phyloP scores from a whole-genome alignment of 73 alveolate species.

The Paramecium tetraurelia region DNA sequence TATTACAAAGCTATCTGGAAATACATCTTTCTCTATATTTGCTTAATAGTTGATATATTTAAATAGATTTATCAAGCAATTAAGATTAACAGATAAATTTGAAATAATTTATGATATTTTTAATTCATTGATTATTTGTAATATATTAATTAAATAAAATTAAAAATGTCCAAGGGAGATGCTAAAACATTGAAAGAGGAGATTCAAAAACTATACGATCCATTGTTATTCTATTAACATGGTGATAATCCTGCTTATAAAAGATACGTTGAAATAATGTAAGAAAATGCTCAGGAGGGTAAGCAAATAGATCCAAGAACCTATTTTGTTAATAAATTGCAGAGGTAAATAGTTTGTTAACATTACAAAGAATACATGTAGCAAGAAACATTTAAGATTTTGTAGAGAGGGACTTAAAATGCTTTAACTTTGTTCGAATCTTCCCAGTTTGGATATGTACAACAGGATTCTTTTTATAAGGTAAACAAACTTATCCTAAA shows the following conservation, averaged over 20 bases:
- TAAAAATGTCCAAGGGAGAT: neutral
- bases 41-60: too few relatives aligned
- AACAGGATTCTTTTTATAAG: slow-evolving; percentile 43
- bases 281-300: slow-evolving; percentile 54
- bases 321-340: slow-evolving; percentile 19
- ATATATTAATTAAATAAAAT: neutral
- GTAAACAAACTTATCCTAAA: neutral
- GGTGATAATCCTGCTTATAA: slow-evolving; percentile 63
- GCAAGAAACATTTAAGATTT: slow-evolving; percentile 58
- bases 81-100: neutral
- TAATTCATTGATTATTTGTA: neutral
- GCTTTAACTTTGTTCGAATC: slow-evolving; percentile 49
- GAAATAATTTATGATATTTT: neutral
- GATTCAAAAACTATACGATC: slow-evolving; percentile 53
- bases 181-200: slow-evolving; percentile 32
- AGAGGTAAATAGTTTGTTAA: slow-evolving; percentile 13
- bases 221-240: slow-evolving; percentile 49
- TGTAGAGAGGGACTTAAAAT: slow-evolving; percentile 51
- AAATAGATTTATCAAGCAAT: neutral
- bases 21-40: too few relatives aligned
- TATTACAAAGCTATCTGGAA: too few relatives aligned
- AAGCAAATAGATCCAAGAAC: slow-evolving; percentile 60
- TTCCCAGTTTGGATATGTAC: slow-evolving; percentile 57
- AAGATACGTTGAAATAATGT: slow-evolving; percentile 51
- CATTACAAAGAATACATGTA: neutral